phyloP scores from a whole-genome alignment of 768 basidiomycete genomes.

The Hypsizygus marmoreus region DNA sequence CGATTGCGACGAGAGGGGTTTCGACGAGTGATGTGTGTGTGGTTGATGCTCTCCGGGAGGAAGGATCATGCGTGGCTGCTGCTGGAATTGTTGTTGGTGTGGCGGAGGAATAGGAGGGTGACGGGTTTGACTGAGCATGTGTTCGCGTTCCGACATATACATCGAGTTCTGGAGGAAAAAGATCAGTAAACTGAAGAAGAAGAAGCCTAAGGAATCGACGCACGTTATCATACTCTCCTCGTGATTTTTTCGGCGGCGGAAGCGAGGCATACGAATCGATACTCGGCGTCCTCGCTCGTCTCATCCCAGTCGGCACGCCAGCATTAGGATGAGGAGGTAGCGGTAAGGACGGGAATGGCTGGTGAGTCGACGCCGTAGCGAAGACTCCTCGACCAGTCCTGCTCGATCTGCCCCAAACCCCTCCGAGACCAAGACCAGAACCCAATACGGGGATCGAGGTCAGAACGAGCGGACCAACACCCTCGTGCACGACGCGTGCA shows the following conservation, averaged over 20 bases:
- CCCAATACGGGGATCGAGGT: constrained; percentile 25
- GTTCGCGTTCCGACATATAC: too few species aligned
- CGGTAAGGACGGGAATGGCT: constrained; percentile 35
- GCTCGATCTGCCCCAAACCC: not conserved
- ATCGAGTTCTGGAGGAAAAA: not conserved
- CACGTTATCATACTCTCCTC: constrained; percentile 22
- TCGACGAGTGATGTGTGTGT: not conserved
- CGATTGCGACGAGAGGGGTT: not conserved
- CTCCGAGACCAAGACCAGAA: too few species aligned
- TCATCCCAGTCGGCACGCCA: constrained; percentile 21
- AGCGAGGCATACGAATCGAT: constrained; percentile 39
- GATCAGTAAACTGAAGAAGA: constrained; percentile 2
- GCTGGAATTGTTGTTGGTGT: not conserved
- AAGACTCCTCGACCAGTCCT: not conserved
- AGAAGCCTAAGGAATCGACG: not conserved
- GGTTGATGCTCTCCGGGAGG: constrained; percentile 11
- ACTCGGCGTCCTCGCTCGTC: constrained; percentile 37
- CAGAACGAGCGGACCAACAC: constrained; percentile 45
- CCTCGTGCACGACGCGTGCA: constrained; percentile 42
- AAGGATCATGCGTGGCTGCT: constrained; percentile 21
- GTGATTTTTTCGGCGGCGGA: constrained; percentile 52
- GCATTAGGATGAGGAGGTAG: constrained; percentile 43
- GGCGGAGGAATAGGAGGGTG: not conserved
- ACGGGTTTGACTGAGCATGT: too few species aligned
- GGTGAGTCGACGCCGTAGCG: constrained; percentile 14